These are phyloP conservation scores for Neoboletus magnificus DNA, from an alignment of 768 basidiomycete species.

Conservation along the genomic window DNA sequence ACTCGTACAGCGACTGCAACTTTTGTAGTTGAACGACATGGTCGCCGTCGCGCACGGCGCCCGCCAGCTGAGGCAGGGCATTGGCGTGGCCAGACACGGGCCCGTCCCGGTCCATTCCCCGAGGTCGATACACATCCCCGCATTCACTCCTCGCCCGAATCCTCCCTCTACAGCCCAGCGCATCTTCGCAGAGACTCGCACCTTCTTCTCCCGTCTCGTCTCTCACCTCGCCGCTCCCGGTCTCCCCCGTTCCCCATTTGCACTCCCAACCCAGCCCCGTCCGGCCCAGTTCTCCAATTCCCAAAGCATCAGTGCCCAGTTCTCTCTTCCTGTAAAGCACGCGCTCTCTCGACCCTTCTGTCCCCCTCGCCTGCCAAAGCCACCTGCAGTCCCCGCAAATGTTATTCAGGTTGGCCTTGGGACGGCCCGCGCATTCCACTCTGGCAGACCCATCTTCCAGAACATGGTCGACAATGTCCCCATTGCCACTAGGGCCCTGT, in stretches of 20 bases:
- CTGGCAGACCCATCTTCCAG: slow-evolving; percentile 72
- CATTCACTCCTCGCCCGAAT: slow-evolving; percentile 27
- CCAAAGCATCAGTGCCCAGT: slow-evolving; percentile 47
- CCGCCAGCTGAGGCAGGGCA: slow-evolving; percentile 26
- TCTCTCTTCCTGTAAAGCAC: slow-evolving; percentile 55
- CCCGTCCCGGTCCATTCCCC: slow-evolving; percentile 2
- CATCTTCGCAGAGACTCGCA: slow-evolving; percentile 51
- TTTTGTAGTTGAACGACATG: slow-evolving; percentile 10
- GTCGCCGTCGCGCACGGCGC: slow-evolving; percentile 23
- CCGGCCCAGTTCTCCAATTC: slow-evolving; percentile 19
- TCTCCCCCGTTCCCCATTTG: slow-evolving; percentile 28
- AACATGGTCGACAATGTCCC: slow-evolving; percentile 79
- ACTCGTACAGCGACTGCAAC: too few species aligned
- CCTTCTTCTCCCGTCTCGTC: slow-evolving; percentile 54
- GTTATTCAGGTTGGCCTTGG: slow-evolving; percentile 73
- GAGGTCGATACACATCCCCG: slow-evolving; percentile 46
- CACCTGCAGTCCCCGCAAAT: slow-evolving; percentile 44
- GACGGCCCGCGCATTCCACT: slow-evolving; percentile 71
- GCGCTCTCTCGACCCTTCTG: slow-evolving; percentile 47
- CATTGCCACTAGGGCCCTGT: slow-evolving; percentile 67
- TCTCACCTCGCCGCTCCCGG: slow-evolving; percentile 59
- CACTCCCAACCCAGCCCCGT: slow-evolving; percentile 8
- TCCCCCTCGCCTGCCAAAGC: slow-evolving; percentile 56
- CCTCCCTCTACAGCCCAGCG: slow-evolving; percentile 38
- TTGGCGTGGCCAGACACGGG: slow-evolving; percentile 6